Evolutionary conservation across 1,284 basidiomycete species (phyloP).

Genomic region (Porphyrellus sp.): DNA sequence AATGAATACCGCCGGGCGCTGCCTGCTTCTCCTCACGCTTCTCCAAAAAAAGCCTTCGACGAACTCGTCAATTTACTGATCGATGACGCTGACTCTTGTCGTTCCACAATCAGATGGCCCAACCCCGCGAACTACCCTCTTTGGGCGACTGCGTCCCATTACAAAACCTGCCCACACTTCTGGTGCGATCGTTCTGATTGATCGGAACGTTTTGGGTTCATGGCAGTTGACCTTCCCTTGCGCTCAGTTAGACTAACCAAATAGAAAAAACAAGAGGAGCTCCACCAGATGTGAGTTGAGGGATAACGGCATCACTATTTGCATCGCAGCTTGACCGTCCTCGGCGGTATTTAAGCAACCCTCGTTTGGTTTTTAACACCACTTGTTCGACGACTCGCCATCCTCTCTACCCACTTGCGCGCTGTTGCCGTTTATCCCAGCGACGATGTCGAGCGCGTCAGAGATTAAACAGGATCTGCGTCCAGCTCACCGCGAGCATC

Average conservation of each 20-base stretch:
- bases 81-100: too few relatives aligned
- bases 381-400: not conserved
- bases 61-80: too few relatives aligned
- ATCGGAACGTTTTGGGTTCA: not conserved
- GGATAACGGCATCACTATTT: conserved; percentile 9
- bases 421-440: not conserved
- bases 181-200: not conserved
- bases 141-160: not conserved
- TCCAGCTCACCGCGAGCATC: not conserved
- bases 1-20: too few relatives aligned
- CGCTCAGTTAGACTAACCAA: conserved; percentile 8
- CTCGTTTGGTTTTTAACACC: not conserved
- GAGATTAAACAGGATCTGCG: conserved; percentile 23
- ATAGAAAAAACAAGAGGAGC: conserved; percentile 13
- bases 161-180: not conserved
- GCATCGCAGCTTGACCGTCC: not conserved
- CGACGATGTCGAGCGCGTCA: conserved; percentile 18
- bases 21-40: too few relatives aligned
- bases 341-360: conserved; percentile 21
- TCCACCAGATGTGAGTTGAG: not conserved
- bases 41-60: too few relatives aligned
- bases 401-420: not conserved
- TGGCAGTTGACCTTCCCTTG: not conserved
- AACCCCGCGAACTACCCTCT: too few relatives aligned
- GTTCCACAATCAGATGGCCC: too few relatives aligned